Base-by-base conservation (phyloP, 345 rosid species). In the Populus pruinosa region DNA sequence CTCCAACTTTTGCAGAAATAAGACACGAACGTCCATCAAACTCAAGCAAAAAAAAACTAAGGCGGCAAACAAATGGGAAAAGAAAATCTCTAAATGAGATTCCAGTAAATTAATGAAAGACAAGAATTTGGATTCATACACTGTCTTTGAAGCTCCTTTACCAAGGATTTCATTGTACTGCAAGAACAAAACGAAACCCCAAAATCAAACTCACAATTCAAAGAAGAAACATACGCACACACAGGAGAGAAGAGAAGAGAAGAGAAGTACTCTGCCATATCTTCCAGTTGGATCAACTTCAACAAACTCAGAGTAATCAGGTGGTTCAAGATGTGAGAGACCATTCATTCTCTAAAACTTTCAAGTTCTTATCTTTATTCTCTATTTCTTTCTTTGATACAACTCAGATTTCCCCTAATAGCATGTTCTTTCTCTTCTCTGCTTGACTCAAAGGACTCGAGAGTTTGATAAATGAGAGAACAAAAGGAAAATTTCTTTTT, bases 201-300 rank as follows among this genome's bases (percentile, higher is more conserved):
- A 43, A 79, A 72, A 70, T 69, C 38, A 61, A 61, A 79, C 75
- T 36, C 69, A 70, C 31, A 2, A 69, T 38, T 38, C 36, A 47
- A 74, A 78, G 17, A n/a, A 41, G 43, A 67, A 8, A 44, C 8
- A 23, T 21, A 72, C 13, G 66, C 29, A 33, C 16, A 53, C 25
- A 64, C 27, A 72, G 55, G 55, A 66, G 33, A 77, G 44, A 69
- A 74, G 67, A 80, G 68, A 27, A 18, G 81, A 36, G 72, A 67
- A 74, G 72, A 68, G 59, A 18, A 56, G 44, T 89, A 95, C 99
- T 77, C 98, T 89, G 85, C 98, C 97, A 83, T 95, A 95, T 95
- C 99, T 92, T 84, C 99, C 94, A 71, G 94, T 82, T 61, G 99
- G 99, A 90, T 96, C 99, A 86, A 92, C 91, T 85, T 96, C 99